Base-by-base conservation (phyloP, 2,329 filamentous ascomycete species). In the Colletotrichum truncatum region DNA sequence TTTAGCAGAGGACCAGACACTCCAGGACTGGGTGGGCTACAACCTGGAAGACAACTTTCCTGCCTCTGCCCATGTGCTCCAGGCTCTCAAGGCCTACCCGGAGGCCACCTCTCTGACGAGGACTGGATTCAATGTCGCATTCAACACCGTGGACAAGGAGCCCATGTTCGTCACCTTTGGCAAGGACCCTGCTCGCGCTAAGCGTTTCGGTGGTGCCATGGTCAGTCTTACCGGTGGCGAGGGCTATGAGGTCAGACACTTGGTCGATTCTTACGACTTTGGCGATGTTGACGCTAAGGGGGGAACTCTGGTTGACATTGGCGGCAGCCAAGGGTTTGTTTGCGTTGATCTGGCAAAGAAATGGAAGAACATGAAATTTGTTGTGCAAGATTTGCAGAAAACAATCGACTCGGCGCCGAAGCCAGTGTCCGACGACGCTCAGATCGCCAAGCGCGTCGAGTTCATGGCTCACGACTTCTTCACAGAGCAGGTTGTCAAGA, bases 271-370 rank as follows among this genome's bases (percentile, higher is more conserved):
- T 43, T 89, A 85, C 69, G 83, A 88, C 69, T 84, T 89, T 69
- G 73, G 78, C 1, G 78, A 77, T 1, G 73, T 88, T 2, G 78
- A 86, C 53, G 74, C 74, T 1, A 70, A 64, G 1, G 73, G 74
- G 5, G 86, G 82, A 3, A 85, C 80, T 0, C 75, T 90, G 38
- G 85, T 90, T 4, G 87, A 90, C 58, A 70, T 88, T 12, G 87
- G 88, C 9, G 87, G 88, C 3, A 85, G 83, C 16, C 84, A 85
- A 55, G 88, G 88, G 0, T 85, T 87, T 48, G 82, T 85, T n/a
- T 83, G 79, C 48, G 78, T 85, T n/a, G 84, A 82, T 4, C 75
- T 90, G 43, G 87, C 85, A 2, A 77, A 78, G 66, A 75, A 74
- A 59, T 87, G 83, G 74, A 78, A 78, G 48, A 61, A 71, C 14